Base-by-base conservation (phyloP, 2,329 filamentous ascomycete species). In the Aspergillus niger region DNA sequence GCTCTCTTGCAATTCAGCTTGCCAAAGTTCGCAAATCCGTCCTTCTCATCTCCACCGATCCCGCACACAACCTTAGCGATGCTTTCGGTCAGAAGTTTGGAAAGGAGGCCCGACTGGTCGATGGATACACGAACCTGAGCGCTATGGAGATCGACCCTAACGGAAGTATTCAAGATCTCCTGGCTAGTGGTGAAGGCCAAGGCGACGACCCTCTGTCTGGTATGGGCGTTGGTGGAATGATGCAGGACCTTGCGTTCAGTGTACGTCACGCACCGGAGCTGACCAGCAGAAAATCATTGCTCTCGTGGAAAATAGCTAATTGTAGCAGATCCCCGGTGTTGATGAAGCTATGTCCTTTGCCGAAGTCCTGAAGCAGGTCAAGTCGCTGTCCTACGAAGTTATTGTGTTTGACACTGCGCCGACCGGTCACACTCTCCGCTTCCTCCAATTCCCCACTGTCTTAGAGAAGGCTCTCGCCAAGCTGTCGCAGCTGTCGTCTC, bases 131-230 rank as follows among this genome's bases (percentile, higher is more conserved):
- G 36, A 97, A 97, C 78, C 83, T 99, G 68, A 96, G 91, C 75
- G 95, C 95, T 64, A 99, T 99, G 95, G 95, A 99, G 80, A 98
- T 99, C 70, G 95, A 99, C 74, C 95, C 95, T 56, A 98, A 97
- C 75, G 95, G 94, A 51, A 97, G 92, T 74, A 97, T 99, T 77
- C 95, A 97, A 80, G 95, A 99, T 76, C 81, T 99, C 59, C 82
- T 99, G 65, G 90, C 91, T 8, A 92, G 91, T 17, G 91, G 91
- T 53, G 86, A 84, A 26, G 85, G 82, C 2, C 83, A 87, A 67
- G 72, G 64, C 5, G 74, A 79, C 47, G 90, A 92, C 66, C 87
- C 87, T 43, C 87, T 91, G 81, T 85, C 84, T 54, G 89, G 88
- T 8, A 70, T 88, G 63, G 87, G 86, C 3, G 88, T 97, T 81